These are phyloP conservation scores for Rhodotorula sp. DNA, from an alignment of 1,284 basidiomycete genomes.

Conservation along the genomic window DNA sequence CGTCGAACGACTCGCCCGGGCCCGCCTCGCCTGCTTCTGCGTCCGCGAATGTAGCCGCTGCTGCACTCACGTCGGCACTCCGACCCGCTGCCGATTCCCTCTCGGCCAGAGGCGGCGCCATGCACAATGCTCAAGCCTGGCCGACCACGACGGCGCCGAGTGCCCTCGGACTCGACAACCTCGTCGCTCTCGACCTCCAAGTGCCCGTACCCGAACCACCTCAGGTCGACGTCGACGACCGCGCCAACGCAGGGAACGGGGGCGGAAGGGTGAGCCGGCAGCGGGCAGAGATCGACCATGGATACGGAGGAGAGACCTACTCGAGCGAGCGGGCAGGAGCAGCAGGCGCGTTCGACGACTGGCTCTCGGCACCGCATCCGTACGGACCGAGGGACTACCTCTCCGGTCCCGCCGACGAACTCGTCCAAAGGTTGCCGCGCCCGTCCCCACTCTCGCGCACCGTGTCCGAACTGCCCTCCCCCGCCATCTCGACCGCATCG, in stretches of 20 bases:
- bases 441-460: constrained; percentile 34
- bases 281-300: constrained; percentile 22
- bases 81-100: constrained; percentile 26
- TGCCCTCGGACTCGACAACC: constrained; percentile 14
- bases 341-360: not conserved
- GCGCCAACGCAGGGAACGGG: not conserved
- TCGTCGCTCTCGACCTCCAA: constrained; percentile 33
- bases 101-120: constrained; percentile 24
- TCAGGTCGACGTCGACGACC: constrained; percentile 6
- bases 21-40: too few species aligned
- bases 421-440: constrained; percentile 30
- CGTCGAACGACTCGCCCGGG: too few species aligned
- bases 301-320: constrained; percentile 35
- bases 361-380: not conserved
- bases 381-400: constrained; percentile 29
- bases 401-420: constrained; percentile 32
- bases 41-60: not conserved
- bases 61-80: constrained; percentile 25
- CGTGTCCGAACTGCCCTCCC: constrained; percentile 28
- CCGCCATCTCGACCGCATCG: constrained; percentile 31
- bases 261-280: constrained; percentile 2
- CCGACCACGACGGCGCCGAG: not conserved
- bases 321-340: not conserved
- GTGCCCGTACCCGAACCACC: constrained; percentile 13
- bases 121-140: constrained; percentile 21